Evolutionary conservation across 1,284 basidiomycete species (phyloP).

Genomic region (Pulchroboletus neoregius): DNA sequence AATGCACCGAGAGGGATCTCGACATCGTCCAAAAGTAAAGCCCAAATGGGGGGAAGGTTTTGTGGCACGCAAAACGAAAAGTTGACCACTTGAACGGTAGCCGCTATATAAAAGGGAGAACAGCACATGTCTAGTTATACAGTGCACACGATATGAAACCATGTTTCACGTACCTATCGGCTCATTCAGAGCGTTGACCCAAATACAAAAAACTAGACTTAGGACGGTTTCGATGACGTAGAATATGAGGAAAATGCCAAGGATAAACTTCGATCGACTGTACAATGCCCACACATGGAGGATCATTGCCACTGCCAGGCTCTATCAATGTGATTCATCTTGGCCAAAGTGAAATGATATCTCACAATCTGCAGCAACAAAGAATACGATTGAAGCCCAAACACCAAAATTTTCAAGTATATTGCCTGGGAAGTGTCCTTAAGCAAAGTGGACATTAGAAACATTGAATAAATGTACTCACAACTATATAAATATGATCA

Average conservation of each 20-base stretch:
- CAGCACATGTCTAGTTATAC: too few species aligned
- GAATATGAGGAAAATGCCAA: slow-evolving; percentile 1
- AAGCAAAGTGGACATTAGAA: not conserved
- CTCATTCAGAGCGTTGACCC: too few species aligned
- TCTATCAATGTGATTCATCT: not conserved
- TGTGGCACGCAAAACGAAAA: too few species aligned
- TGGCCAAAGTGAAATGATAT: not conserved
- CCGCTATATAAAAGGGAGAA: too few species aligned
- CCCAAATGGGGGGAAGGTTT: too few species aligned
- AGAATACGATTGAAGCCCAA: not conserved
- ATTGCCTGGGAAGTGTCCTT: not conserved
- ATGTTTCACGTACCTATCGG: too few species aligned
- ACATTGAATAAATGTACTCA: not conserved
- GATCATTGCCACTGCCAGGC: slow-evolving; percentile 11
- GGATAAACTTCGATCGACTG: slow-evolving; percentile 1
- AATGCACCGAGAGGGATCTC: too few species aligned
- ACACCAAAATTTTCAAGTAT: not conserved
- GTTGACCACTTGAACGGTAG: too few species aligned
- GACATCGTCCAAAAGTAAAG: too few species aligned
- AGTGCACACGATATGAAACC: too few species aligned
- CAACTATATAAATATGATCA: slow-evolving; percentile 2
- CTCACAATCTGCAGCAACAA: slow-evolving; percentile 7
- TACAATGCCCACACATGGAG: slow-evolving; percentile 16
- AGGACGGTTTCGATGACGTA: too few species aligned
- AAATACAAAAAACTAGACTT: too few species aligned